Evolutionary conservation across 2,329 filamentous ascomycete genomes (phyloP).

Genomic region (Penicillium sp.): DNA sequence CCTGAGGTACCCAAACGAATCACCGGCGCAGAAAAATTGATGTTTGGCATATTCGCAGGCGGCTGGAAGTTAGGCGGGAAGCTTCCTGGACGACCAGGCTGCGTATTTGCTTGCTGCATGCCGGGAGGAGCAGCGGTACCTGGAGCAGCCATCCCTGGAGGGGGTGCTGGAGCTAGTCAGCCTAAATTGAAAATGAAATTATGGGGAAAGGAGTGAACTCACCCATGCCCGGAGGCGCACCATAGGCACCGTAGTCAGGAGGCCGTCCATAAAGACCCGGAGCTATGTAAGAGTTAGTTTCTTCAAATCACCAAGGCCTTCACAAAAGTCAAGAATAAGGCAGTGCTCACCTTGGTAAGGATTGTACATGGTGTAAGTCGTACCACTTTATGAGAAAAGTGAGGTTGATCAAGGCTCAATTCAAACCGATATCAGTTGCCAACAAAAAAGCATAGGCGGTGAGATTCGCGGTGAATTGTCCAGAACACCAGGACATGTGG

Average conservation of each 20-base stretch:
- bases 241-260: constrained; percentile 70
- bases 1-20: constrained; percentile 83
- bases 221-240: constrained; percentile 80
- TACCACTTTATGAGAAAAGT: neutral
- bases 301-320: neutral
- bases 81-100: constrained; percentile 74
- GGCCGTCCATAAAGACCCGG: constrained; percentile 66
- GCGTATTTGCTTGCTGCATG: constrained; percentile 69
- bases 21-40: constrained; percentile 96
- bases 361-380: constrained; percentile 40
- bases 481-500: neutral
- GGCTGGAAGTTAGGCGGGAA: constrained; percentile 83
- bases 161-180: constrained; percentile 56
- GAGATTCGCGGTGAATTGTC: neutral
- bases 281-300: constrained; percentile 26
- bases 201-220: constrained; percentile 34
- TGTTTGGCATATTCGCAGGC: constrained; percentile 88
- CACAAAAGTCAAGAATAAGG: neutral
- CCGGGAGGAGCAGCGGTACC: constrained; percentile 76
- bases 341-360: constrained; percentile 41
- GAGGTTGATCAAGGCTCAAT: constrained; percentile 1
- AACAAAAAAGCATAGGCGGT: constrained; percentile 1
- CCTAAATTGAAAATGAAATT: constrained; percentile 8
- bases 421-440: neutral
- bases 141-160: constrained; percentile 75